phyloP scores from a whole-genome alignment of 169 alveolate species.

The Perkinsus olseni region DNA sequence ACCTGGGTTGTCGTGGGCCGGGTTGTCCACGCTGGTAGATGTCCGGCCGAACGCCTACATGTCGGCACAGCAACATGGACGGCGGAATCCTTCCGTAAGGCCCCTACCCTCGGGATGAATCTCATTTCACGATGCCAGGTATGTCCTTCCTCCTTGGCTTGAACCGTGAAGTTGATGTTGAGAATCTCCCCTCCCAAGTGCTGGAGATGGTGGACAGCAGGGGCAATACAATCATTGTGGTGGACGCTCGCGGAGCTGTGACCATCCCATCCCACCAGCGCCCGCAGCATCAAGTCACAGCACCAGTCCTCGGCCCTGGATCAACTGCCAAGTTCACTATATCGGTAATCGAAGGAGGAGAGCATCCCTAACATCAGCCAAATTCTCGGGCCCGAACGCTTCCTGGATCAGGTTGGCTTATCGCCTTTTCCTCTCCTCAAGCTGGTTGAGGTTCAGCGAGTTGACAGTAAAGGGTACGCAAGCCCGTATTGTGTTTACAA shows the following conservation, averaged over 20 bases:
- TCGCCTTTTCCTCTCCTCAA: too few relatives aligned
- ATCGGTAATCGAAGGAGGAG: background rate
- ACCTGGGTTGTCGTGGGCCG: background rate
- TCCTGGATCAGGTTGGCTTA: background rate
- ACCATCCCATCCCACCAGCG: background rate
- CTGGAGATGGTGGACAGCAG: background rate
- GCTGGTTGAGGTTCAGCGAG: too few relatives aligned
- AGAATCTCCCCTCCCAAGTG: background rate
- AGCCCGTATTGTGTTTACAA: background rate
- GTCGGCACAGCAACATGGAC: background rate
- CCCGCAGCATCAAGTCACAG: background rate
- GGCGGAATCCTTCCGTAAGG: background rate
- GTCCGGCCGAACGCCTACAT: background rate
- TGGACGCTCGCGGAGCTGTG: background rate
- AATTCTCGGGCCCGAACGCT: background rate
- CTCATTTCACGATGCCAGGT: background rate
- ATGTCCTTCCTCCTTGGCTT: background rate
- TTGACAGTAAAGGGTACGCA: too few relatives aligned
- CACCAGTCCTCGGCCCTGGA: background rate
- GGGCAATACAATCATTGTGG: background rate
- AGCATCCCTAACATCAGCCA: background rate
- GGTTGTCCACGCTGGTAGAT: background rate
- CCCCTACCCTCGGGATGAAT: background rate
- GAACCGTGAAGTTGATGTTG: background rate
- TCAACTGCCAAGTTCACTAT: background rate